Evolutionary conservation across 1,284 basidiomycete genomes (phyloP), one percentile per base, ranked within the genome.

Genomic region (Gomphus sp.): DNA sequence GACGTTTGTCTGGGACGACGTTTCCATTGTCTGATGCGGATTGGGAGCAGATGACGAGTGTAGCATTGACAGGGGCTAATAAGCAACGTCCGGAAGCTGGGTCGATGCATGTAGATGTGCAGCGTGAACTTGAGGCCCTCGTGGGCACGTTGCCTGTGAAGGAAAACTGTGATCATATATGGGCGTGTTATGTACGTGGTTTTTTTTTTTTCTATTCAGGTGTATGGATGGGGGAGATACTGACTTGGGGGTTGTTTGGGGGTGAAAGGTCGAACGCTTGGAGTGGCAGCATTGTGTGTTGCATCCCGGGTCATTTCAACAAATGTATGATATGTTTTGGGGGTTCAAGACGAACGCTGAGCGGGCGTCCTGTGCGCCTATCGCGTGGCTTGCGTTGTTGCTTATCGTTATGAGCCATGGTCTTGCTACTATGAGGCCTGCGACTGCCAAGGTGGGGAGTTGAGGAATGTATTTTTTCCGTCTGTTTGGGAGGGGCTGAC

Each of bases 231-330:
- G n/a, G n/a, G n/a, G n/a, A n/a, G n/a, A n/a, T n/a, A n/a, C n/a
- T n/a, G n/a, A n/a, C n/a, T n/a, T n/a, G 16, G 28, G 14, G 48
- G 8, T 12, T 31, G 18, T 39, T n/a, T n/a, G n/a, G n/a, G n/a
- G n/a, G n/a, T n/a, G n/a, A 2, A 39, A 61, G 60, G 54, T 61
- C 12, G 48, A 56, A 8, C 53, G 58, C 16, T 43, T 62, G 10
- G 58, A 58, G 9, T 62, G 61, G 61, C 55, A 60, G 41, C 61
- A 62, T 36, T 60, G 59, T 50, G 41, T 62, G 14, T 25, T 62
- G 16, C 39, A 62, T 31, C 61, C 61, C 2, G 58, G 52, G 8
- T 22, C 55, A 8, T 62, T 62, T 51, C 43, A 31, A 28, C 54
- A 57, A 16, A 56, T 59, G 48, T 62, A 62, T 44, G 37, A 44